Conservation (phyloP, 2,329 filamentous ascomycete genomes). For the Calonectria honghensis region DNA sequence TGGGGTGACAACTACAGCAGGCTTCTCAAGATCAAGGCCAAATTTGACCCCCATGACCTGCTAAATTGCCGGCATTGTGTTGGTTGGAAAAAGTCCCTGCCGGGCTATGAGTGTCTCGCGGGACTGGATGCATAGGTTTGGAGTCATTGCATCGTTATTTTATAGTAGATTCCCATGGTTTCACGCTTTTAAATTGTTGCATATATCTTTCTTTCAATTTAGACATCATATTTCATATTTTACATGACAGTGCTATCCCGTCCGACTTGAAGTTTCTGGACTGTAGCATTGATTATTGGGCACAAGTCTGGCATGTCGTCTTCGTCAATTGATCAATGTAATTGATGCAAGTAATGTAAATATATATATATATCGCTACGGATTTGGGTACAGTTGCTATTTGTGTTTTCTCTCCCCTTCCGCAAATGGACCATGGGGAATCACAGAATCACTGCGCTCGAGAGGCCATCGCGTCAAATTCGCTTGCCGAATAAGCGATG, state of each 20-base stretch:
- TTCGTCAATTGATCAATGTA: not conserved
- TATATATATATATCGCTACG: no score
- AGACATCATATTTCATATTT: not conserved
- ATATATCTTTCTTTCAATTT: not conserved
- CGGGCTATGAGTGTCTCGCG: conserved; percentile 3
- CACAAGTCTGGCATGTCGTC: not conserved
- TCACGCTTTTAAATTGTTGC: not conserved
- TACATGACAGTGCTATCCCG: not conserved
- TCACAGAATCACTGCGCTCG: not conserved
- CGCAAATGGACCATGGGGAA: not conserved
- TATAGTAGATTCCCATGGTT: not conserved
- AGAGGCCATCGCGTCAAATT: not conserved
- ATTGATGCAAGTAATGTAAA: not conserved
- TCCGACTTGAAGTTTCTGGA: not conserved
- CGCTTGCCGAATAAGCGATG: not conserved
- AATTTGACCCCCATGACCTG: not conserved
- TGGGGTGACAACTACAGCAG: not conserved
- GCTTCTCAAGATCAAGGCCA: not conserved
- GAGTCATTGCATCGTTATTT: not conserved
- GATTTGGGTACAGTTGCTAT: not conserved
- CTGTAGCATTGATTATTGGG: not conserved
- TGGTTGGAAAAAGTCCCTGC: not conserved
- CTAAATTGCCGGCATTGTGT: conserved; percentile 3
- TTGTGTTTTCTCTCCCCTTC: not conserved
- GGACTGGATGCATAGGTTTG: not conserved